Evolutionary conservation across 2,329 filamentous ascomycete genomes (phyloP), one percentile per base, ranked within the genome.

Genomic region (Epichloe aotearoae): DNA sequence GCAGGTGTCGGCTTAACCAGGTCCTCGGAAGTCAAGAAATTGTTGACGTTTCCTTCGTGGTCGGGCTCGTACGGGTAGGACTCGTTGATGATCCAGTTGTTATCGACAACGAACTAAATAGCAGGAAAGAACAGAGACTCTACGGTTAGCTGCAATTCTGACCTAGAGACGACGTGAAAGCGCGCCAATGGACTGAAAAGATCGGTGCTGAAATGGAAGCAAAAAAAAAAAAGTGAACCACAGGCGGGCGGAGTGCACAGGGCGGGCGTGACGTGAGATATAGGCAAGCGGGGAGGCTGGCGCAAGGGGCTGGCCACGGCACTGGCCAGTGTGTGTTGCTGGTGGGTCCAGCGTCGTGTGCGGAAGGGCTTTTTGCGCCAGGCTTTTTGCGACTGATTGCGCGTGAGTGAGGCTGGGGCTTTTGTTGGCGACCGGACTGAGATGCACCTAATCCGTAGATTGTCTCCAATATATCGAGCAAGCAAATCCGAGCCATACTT

Each of bases 31-130:
- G 79, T 78, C 52, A 98, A 78, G 56, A 96, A 82, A 80, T 97
- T 97, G 77, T 97, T 97, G 61, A 89, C 75, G 76, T 91, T 95
- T 62, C 86, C 85, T 62, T 82, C 75, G 57, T 79, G 77, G 74
- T 96, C 91, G 62, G 81, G 80, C 71, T 96, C 90, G 69, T 85
- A 83, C 53, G 86, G 86, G 41, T 83, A 85, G 53, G 82, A 81
- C 60, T 83, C 80, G 69, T 96, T 90, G 66, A 83, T 86, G 47
- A 82, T 82, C 93, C 93, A 98, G 59, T 79, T 80, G 59, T 86
- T 88, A 77, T 98, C 88, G 58, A 96, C 91, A 61, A 98, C 86
- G 68, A 95, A 98, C 91, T 96, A 66, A 50, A 61, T 39, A 30
- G 17, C 49, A 55, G n/a, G 41, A 14, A 50, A 45, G 41, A 20